A percentile compares a stretch with the other conserved stretches of the same genome.
These are phyloP conservation scores for Beauveria bassiana DNA, from an alignment of 2,329 filamentous ascomycete genomes.

Conservation along the genomic window DNA sequence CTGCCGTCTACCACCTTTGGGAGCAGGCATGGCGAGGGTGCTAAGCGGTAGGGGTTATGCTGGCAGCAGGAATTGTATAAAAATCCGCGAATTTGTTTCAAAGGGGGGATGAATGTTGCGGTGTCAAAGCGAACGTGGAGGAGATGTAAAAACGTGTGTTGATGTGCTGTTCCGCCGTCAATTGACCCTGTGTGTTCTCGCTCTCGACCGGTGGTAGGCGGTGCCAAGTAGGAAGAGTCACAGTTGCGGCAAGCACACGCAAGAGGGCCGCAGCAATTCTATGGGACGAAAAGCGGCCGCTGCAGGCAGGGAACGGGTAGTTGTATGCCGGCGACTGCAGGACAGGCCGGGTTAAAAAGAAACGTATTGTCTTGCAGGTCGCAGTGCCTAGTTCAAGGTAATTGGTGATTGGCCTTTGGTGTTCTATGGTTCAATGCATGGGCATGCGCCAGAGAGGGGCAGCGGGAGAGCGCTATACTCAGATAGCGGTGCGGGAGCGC, in stretches of 20 bases:
- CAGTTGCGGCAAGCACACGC: not conserved
- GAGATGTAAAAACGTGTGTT: not conserved
- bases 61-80: not conserved
- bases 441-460: conserved; percentile 10
- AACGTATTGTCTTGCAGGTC: conserved; percentile 3
- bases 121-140: not conserved
- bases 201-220: not conserved
- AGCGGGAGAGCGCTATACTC: not conserved
- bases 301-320: not conserved
- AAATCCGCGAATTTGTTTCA: not conserved
- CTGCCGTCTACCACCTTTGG: conserved; percentile 27
- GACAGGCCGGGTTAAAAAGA: not conserved
- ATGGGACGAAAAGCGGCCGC: not conserved
- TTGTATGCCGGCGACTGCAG: not conserved
- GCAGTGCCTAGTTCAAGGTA: conserved; percentile 3
- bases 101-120: not conserved
- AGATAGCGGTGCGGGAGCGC: not conserved
- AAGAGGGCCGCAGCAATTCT: not conserved
- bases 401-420: conserved; percentile 8
- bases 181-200: not conserved
- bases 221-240: conserved; percentile 1
- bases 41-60: not conserved
- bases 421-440: conserved; percentile 9
- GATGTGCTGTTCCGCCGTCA: not conserved
- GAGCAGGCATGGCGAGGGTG: conserved; percentile 22